Conservation (phyloP, 352 stramenopile genomes). For the Pythium biforme region DNA sequence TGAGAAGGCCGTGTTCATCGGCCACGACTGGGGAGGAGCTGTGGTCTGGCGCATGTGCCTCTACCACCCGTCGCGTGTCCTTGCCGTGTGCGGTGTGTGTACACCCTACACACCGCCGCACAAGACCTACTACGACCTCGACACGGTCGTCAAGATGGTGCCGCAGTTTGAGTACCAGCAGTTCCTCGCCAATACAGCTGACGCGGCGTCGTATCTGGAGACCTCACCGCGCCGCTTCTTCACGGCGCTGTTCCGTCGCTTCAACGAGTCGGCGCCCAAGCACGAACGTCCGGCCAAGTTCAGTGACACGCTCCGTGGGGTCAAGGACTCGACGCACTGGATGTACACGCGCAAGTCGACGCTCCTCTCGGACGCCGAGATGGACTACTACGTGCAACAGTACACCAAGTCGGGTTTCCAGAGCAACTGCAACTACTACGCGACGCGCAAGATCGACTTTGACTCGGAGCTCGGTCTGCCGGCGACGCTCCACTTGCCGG, state of each 20-base stretch:
- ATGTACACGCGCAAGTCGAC: slow-evolving; percentile 39
- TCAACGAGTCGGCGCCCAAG: slow-evolving; percentile 31
- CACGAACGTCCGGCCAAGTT: slow-evolving; percentile 22
- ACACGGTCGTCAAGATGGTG: slow-evolving; percentile 43
- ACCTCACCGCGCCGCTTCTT: slow-evolving; percentile 44
- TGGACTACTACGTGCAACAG: slow-evolving; percentile 61
- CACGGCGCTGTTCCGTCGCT: slow-evolving; percentile 48
- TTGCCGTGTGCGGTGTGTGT: slow-evolving; percentile 58
- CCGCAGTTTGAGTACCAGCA: slow-evolving; percentile 71
- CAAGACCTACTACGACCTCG: slow-evolving; percentile 37
- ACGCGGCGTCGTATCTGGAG: slow-evolving; percentile 43
- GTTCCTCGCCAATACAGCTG: slow-evolving; percentile 41
- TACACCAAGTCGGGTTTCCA: slow-evolving; percentile 58
- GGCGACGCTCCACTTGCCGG: slow-evolving; percentile 38
- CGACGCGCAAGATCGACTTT: slow-evolving; percentile 59
- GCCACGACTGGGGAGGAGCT: slow-evolving; percentile 70
- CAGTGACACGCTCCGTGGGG: slow-evolving; percentile 33
- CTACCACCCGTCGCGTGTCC: slow-evolving; percentile 58
- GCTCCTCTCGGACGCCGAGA: slow-evolving; percentile 50
- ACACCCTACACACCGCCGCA: slow-evolving; percentile 62
- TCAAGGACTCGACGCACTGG: slow-evolving; percentile 32
- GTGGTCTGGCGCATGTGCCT: slow-evolving; percentile 72
- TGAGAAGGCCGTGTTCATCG: slow-evolving; percentile 63
- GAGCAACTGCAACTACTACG: slow-evolving; percentile 58
- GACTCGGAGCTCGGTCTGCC: slow-evolving; percentile 37